Conservation (phyloP, 2,329 filamentous ascomycete genomes). For the Reticulascus tulasneorum region DNA sequence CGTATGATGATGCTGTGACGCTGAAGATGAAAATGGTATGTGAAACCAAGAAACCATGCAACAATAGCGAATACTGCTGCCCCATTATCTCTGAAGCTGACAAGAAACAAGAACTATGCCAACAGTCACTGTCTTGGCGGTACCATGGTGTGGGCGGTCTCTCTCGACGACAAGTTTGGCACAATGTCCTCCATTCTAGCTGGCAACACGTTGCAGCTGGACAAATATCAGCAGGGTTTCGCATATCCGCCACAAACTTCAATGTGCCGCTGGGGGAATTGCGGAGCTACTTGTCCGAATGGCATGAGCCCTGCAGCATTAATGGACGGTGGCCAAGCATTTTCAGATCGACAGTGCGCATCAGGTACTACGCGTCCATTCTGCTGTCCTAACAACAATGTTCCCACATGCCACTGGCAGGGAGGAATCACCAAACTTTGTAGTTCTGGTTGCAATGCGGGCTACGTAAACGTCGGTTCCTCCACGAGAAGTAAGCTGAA, state of each 20-base stretch:
- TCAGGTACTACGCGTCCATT: not conserved
- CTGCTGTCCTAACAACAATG: not conserved
- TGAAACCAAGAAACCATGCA: no score
- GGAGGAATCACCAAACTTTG: not conserved
- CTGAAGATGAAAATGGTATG: constrained; percentile 4
- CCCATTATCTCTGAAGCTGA: no score
- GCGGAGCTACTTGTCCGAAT: not conserved
- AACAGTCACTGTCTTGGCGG: no score
- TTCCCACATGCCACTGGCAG: not conserved
- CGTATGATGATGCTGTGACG: constrained; percentile 23
- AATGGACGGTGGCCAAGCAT: not conserved
- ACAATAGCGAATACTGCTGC: no score
- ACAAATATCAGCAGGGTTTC: not conserved
- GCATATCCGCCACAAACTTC: not conserved
- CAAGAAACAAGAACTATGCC: no score
- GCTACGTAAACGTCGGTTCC: no score
- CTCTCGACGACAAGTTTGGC: constrained; percentile 19
- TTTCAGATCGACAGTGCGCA: not conserved
- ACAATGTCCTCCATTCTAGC: constrained; percentile 1
- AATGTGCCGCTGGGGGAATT: not conserved
- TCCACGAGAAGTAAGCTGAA: no score
- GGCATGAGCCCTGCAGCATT: not conserved
- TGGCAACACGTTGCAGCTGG: not conserved
- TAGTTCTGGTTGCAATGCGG: no score
- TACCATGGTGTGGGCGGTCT: constrained; percentile 25